These are phyloP conservation scores for Pythium biforme DNA, from an alignment of 352 stramenopile genomes.

Conservation along the genomic window DNA sequence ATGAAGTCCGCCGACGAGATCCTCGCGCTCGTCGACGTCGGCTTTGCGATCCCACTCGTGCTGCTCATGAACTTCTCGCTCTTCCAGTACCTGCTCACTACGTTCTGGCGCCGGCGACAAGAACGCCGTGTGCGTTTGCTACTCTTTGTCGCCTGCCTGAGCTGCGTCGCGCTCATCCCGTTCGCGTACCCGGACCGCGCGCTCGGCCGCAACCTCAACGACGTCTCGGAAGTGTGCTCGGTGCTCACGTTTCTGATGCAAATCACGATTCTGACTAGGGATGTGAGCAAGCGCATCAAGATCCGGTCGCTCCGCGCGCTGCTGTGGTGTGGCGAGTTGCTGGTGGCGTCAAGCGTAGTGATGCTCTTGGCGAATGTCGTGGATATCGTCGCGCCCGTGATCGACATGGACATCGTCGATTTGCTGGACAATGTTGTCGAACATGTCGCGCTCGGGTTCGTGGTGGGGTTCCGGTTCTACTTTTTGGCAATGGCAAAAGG, in stretches of 20 bases:
- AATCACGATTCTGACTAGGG: constrained; percentile 32
- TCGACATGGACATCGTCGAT: constrained; percentile 14
- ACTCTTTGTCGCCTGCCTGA: neutral
- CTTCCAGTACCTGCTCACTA: constrained; percentile 30
- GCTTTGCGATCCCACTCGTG: neutral
- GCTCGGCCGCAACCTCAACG: constrained; percentile 17
- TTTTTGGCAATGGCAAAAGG: constrained; percentile 27
- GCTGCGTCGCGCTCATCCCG: constrained; percentile 7
- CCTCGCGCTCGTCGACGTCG: constrained; percentile 5
- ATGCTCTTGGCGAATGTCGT: constrained; percentile 15
- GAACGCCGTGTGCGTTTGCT: constrained; percentile 6
- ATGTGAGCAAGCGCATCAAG: constrained; percentile 30
- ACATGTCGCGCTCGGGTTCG: constrained; percentile 29
- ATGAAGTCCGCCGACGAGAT: neutral
- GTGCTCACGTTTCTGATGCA: constrained; percentile 41
- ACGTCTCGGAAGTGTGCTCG: constrained; percentile 33
- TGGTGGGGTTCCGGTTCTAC: constrained; percentile 40
- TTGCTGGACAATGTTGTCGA: constrained; percentile 24
- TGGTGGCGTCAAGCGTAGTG: constrained; percentile 14
- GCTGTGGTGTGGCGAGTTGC: constrained; percentile 7
- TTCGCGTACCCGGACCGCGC: constrained; percentile 16
- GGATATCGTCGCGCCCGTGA: constrained; percentile 14
- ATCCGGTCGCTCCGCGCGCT: constrained; percentile 24
- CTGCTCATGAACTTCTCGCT: constrained; percentile 36
- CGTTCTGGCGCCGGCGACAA: neutral